Conservation (phyloP, 306 rosid genomes). For the Ammopiptanthus mongolicus region DNA sequence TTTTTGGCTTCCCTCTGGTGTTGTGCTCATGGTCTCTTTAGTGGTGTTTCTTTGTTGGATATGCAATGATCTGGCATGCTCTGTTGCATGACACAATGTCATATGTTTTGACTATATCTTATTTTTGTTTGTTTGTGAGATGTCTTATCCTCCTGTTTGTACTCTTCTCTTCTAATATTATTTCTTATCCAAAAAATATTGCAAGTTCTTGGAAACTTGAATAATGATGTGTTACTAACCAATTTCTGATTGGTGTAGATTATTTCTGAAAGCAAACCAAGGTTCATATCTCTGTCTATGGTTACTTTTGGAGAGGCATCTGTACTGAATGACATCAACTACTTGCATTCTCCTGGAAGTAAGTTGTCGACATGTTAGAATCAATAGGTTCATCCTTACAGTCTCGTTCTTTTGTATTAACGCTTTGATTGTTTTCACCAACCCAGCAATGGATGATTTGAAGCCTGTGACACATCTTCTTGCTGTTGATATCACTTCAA, state of each 20-base stretch:
- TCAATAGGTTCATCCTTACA: slow-evolving; percentile 4
- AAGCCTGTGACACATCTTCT: slow-evolving; percentile 93
- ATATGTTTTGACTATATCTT: too few species aligned
- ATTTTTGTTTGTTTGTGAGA: too few species aligned
- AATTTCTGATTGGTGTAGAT: slow-evolving; percentile 46
- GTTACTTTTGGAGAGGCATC: slow-evolving; percentile 56
- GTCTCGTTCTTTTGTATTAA: slow-evolving; percentile 25
- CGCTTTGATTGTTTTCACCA: slow-evolving; percentile 24
- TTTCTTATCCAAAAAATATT: background rate
- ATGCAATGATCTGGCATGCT: too few species aligned
- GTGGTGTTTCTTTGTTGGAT: too few species aligned
- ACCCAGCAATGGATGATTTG: slow-evolving; percentile 78
- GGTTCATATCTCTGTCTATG: slow-evolving; percentile 56
- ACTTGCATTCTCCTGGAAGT: slow-evolving; percentile 89
- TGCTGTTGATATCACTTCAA: slow-evolving; percentile 62
- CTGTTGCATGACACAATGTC: too few species aligned
- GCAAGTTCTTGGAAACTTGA: background rate
- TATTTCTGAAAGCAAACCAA: slow-evolving; percentile 70
- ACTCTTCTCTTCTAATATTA: too few species aligned
- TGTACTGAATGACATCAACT: slow-evolving; percentile 46
- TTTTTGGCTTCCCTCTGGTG: too few species aligned
- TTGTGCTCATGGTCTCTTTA: too few species aligned
- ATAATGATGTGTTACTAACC: background rate
- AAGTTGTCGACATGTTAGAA: slow-evolving; percentile 38
- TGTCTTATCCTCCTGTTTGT: too few species aligned